These are phyloP conservation scores for Scheffersomyces titani DNA, from an alignment of 1,139 yeast species.

Conservation along the genomic window DNA sequence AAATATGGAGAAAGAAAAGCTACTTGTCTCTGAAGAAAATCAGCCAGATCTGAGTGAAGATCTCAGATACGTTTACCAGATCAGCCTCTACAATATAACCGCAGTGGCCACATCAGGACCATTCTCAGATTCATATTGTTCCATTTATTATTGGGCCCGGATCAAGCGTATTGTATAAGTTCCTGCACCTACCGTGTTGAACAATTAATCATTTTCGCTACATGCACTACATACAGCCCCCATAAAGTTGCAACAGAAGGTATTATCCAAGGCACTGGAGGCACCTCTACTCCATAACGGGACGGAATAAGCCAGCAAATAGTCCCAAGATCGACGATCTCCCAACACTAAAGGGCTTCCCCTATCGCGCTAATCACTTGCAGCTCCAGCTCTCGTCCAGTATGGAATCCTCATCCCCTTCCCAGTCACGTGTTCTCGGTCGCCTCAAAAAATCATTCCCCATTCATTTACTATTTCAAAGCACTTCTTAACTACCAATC, in stretches of 20 bases:
- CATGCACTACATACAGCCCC: background rate
- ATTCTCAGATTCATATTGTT: background rate
- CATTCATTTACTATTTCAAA: background rate
- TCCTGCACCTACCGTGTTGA: background rate
- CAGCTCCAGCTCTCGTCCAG: background rate
- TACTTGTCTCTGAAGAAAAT: background rate
- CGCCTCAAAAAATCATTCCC: background rate
- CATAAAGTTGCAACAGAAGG: background rate
- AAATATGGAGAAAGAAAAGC: background rate
- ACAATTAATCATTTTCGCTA: background rate
- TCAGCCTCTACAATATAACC: background rate
- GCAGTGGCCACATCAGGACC: background rate
- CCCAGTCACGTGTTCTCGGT: background rate
- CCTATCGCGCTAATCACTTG: too few relatives aligned
- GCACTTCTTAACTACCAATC: background rate
- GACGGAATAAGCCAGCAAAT: background rate
- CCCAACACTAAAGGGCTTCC: too few relatives aligned
- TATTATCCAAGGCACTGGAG: too few relatives aligned
- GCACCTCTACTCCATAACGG: background rate
- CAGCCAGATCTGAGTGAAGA: background rate
- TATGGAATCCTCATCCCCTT: background rate
- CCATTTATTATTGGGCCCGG: background rate
- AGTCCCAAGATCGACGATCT: background rate
- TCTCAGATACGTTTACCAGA: background rate
- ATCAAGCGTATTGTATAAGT: background rate